Percentiles rank a stretch among this genome's conserved stretches.
phyloP scores from a whole-genome alignment of 2,329 filamentous ascomycete species.

The Metarhizium humberi region DNA sequence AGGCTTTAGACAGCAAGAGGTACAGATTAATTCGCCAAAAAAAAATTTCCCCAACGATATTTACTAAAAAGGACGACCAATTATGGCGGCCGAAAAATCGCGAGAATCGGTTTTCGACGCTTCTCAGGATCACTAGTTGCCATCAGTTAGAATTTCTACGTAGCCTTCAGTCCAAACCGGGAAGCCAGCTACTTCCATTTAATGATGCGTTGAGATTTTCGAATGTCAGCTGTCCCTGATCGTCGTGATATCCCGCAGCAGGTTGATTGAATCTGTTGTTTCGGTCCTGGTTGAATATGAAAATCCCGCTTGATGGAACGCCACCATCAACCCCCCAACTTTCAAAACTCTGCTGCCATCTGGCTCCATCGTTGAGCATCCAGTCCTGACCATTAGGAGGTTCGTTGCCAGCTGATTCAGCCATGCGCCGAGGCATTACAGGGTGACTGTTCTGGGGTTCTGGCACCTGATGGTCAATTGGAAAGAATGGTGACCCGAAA shows the following conservation, averaged over 20 bases:
- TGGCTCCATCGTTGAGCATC: constrained; percentile 48
- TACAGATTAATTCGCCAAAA: background rate
- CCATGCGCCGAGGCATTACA: constrained; percentile 5
- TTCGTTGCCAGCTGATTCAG: constrained; percentile 9
- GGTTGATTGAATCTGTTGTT: constrained; percentile 8
- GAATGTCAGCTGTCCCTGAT: constrained; percentile 17
- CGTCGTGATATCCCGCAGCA: constrained; percentile 4
- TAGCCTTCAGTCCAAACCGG: constrained; percentile 23
- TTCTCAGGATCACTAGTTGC: background rate
- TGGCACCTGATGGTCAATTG: background rate
- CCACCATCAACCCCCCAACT: constrained; percentile 34
- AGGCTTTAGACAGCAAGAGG: background rate
- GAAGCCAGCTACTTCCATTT: constrained; percentile 23
- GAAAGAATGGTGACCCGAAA: constrained; percentile 3
- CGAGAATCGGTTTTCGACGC: background rate
- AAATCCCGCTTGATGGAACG: constrained; percentile 16
- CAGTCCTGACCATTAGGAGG: constrained; percentile 42
- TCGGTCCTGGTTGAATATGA: constrained; percentile 18
- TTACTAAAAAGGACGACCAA: background rate
- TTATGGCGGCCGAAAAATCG: background rate
- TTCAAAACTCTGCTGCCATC: constrained; percentile 50
- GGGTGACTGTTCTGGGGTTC: constrained; percentile 11
- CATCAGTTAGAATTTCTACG: background rate
- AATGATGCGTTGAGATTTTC: constrained; percentile 23
- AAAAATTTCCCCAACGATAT: background rate